A percentile compares a stretch with the other conserved stretches of the same genome.
phyloP scores from a whole-genome alignment of 2,329 filamentous ascomycete species.

The Lachnellula occidentalis region DNA sequence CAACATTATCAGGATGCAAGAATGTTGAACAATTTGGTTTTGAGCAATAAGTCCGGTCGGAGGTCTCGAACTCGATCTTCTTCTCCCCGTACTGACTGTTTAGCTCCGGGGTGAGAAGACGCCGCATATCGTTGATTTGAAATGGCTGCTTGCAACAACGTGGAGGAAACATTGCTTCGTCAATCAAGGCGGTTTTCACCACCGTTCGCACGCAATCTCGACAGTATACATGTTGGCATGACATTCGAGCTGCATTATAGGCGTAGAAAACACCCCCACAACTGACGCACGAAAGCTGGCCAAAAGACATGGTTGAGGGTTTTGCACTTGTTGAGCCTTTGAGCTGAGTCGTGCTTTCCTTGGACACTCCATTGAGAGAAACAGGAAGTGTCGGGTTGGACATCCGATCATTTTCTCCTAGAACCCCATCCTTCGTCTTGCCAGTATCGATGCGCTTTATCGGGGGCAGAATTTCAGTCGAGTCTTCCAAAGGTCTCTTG shows the following conservation, averaged over 20 bases:
- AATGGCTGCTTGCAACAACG: slow-evolving; percentile 8
- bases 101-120: slow-evolving; percentile 2
- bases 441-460: neutral
- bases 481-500: neutral
- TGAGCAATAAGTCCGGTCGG: slow-evolving; percentile 46
- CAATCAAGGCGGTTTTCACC: slow-evolving; percentile 1
- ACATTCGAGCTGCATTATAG: neutral
- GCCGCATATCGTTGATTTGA: slow-evolving; percentile 2
- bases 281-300: neutral
- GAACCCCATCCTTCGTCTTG: neutral
- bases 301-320: neutral
- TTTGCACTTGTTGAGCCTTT: neutral
- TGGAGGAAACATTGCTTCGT: slow-evolving; percentile 7
- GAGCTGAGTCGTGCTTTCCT: neutral
- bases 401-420: neutral
- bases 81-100: slow-evolving; percentile 36
- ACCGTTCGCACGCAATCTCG: slow-evolving; percentile 3
- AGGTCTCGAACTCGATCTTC: slow-evolving; percentile 41
- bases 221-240: slow-evolving; percentile 6
- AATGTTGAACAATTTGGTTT: slow-evolving; percentile 38
- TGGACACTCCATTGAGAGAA: neutral
- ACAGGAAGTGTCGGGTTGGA: no score
- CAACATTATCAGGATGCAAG: slow-evolving; percentile 33
- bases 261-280: neutral
- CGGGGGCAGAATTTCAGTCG: neutral